phyloP scores from a whole-genome alignment of 140 eudicot species.

The Flaveria floridana region DNA sequence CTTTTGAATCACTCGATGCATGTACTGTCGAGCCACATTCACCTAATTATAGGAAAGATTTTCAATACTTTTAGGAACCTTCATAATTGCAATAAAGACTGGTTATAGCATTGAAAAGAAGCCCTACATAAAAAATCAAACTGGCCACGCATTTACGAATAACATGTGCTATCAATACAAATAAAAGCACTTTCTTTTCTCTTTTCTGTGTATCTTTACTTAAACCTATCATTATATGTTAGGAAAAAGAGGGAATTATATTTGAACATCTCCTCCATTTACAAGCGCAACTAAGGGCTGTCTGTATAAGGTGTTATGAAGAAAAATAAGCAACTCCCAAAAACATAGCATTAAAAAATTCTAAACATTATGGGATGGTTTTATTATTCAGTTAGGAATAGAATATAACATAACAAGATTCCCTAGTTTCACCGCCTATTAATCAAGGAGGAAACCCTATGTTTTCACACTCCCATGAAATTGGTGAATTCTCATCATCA shows the following conservation, averaged over 20 bases:
- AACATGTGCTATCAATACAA: slow-evolving; percentile 1
- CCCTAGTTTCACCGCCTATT: neutral
- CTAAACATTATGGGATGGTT: neutral
- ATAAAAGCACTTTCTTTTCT: neutral
- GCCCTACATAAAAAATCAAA: slow-evolving; percentile 10
- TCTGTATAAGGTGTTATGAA: neutral
- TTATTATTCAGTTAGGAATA: neutral
- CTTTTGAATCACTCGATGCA: slow-evolving; percentile 85
- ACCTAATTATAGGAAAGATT: slow-evolving; percentile 46
- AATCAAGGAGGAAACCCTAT: too few species aligned
- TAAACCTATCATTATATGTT: slow-evolving; percentile 3
- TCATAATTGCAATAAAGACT: slow-evolving; percentile 2
- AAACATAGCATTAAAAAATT: neutral
- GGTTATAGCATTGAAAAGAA: slow-evolving; percentile 16
- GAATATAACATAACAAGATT: neutral
- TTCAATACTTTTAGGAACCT: slow-evolving; percentile 17
- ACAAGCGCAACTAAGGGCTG: neutral
- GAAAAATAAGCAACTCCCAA: neutral
- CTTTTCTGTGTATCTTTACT: neutral
- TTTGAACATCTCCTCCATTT: neutral
- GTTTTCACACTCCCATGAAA: too few species aligned
- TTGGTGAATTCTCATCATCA: too few species aligned
- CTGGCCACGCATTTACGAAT: neutral
- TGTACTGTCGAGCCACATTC: slow-evolving; percentile 84
- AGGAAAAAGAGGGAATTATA: neutral